Base-by-base conservation (phyloP, 768 basidiomycete species). In the Sistotremastrum suecicum region DNA sequence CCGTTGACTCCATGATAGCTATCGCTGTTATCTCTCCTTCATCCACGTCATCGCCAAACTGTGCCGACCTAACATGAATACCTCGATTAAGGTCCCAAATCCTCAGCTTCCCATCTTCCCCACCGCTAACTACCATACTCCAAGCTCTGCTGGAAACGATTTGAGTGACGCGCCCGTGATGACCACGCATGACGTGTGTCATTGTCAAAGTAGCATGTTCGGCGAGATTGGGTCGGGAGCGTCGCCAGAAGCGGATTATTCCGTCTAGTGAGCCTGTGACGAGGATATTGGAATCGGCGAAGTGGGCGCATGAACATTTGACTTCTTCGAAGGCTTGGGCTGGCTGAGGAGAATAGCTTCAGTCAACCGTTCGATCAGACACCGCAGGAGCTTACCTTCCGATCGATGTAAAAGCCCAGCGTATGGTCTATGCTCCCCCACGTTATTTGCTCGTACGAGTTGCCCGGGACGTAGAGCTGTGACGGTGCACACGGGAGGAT, bases 21-120 rank as follows among this genome's bases (percentile, higher is more conserved):
- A 80, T 80, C 1, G 63, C 53, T 37, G 62, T 60, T 5, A 5
- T 10, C 12, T 12, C 42, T 0, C 71, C 66, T 12, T 66, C 43
- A 47, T 47, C 41, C 7, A 56, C 53, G 6, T 52, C 55, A 0
- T 57, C 48, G 7, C 69, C 71, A 47, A 88, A 84, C 74, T 81
- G 81, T 32, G 89, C 82, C 0, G 86, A 84, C 45, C 81, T 67
- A 8, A 84, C 76, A 51, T 95, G 94, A 5, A 76, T 65, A 5
- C 83, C 83, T 30, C 78, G 67, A 56, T 95, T 94, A 44, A 90
- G 69, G 60, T 94, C 91, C 91, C 91, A 95, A 3, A 94, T 47
- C 3, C 81, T 82, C 0, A 83, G 87, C 50, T 80, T 86, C 1
- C 90, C 87, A 54, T 94, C 90, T 55, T 75, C 72, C 10, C 85